Conservation (phyloP, 768 basidiomycete species). For the Kwoniella bestiolae region DNA sequence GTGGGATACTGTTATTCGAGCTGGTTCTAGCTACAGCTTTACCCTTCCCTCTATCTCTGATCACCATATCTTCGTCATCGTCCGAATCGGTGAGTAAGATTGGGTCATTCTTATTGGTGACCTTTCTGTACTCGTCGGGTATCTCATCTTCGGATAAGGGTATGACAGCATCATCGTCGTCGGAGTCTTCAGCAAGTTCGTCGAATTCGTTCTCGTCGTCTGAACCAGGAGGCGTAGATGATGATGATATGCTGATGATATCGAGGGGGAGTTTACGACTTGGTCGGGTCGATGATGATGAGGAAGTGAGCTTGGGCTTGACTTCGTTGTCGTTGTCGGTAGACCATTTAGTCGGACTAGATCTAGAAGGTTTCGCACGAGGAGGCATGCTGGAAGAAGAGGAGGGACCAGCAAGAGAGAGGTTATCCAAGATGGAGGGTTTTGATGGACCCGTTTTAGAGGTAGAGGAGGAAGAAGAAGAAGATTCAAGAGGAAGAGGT, state of each 20-base stretch:
- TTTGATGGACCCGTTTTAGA: neutral
- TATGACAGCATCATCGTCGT: slow-evolving; percentile 27
- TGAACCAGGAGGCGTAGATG: slow-evolving; percentile 1
- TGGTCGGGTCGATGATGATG: neutral
- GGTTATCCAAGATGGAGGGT: slow-evolving; percentile 3
- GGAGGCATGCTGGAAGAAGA: neutral
- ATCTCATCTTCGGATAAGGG: slow-evolving; percentile 22
- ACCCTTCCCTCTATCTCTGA: slow-evolving; percentile 6
- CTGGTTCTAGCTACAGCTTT: slow-evolving; percentile 11
- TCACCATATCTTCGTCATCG: slow-evolving; percentile 3
- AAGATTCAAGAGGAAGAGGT: neutral
- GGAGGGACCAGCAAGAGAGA: neutral
- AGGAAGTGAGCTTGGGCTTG: neutral
- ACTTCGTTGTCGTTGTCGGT: neutral
- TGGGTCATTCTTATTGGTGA: slow-evolving; percentile 32
- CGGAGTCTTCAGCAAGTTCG: slow-evolving; percentile 14
- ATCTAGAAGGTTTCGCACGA: neutral
- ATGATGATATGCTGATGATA: slow-evolving; percentile 1
- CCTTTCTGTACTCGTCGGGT: slow-evolving; percentile 28
- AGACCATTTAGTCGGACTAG: neutral
- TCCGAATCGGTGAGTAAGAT: slow-evolving; percentile 30
- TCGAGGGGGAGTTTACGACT: neutral
- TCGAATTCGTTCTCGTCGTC: slow-evolving; percentile 10
- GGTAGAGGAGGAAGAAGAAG: slow-evolving; percentile 1
- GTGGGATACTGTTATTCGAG: neutral